Conservation (phyloP, 306 rosid species). For the Medicago truncatula region DNA sequence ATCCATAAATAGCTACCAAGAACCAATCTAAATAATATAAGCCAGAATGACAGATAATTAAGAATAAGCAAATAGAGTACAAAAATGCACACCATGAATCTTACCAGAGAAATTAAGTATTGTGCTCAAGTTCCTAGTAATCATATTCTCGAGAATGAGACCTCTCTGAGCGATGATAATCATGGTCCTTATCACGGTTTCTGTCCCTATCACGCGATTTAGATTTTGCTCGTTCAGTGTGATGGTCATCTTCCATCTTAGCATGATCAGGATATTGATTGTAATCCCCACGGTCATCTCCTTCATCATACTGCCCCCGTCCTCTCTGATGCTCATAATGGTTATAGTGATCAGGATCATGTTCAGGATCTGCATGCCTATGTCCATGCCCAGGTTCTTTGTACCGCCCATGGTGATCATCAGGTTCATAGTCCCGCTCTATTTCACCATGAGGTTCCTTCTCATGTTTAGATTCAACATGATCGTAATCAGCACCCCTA, state of each 20-base stretch:
- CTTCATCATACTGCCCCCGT: conserved; percentile 62
- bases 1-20: conserved; percentile 27
- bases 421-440: conserved; percentile 67
- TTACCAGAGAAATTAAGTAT: conserved; percentile 46
- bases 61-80: conserved; percentile 30
- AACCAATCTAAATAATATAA: conserved; percentile 23
- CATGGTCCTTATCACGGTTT: conserved; percentile 66
- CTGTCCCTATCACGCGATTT: conserved; percentile 75
- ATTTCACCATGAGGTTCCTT: conserved; percentile 67
- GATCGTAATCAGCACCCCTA: conserved; percentile 70
- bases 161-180: conserved; percentile 67
- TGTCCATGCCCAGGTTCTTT: conserved; percentile 72
- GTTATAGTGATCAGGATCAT: conserved; percentile 60
- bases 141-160: conserved; percentile 81
- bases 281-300: conserved; percentile 67
- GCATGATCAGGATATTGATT: conserved; percentile 68
- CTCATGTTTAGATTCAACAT: conserved; percentile 73
- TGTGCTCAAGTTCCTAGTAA: conserved; percentile 43
- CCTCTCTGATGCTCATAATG: conserved; percentile 66
- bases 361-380: conserved; percentile 68
- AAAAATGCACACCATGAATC: conserved; percentile 25
- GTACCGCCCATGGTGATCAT: conserved; percentile 75
- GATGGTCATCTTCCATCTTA: conserved; percentile 74
- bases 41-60: conserved; percentile 14
- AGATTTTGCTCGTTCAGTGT: conserved; percentile 57